Base-by-base conservation (phyloP, 805 yeast species). In the Saccharomycopsis fodiens region DNA sequence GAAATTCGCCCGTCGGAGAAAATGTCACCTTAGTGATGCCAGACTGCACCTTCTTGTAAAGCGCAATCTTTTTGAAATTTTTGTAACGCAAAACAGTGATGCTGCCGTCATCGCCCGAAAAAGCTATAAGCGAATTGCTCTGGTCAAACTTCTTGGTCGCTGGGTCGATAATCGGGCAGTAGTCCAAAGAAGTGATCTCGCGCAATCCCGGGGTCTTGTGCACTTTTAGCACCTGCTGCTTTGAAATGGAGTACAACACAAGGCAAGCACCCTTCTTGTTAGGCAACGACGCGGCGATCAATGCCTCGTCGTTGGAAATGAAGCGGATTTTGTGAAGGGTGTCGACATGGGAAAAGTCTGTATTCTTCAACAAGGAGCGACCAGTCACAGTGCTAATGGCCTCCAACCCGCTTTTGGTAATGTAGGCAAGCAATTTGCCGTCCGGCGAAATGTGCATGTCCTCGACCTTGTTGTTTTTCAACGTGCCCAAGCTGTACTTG, bases 21-120 rank as follows among this genome's bases (percentile, higher is more conserved):
- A 86, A 79, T 2, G 76, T 66, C 7, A 85, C 76, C 37, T 74
- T 72, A 0, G 96, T 87, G 43, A 87, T 79, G 60, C 85, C 85
- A 6, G 72, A 67, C 59, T 88, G 96, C 45, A 84, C 78, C 50
- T 82, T 74, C 36, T 72, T 72, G 45, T 78, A 65, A 4, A 69
- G 64, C 47, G 72, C 76, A 21, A 77, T 55, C 10, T 72, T 60
- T 36, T 72, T 68, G 48, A 88, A 72, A 50, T 71, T 76, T 2
- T 69, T 64, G 13, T 73, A 59, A 35, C 73, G 70, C 10, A 79
- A 60, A n/a, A 88, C 54, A 1, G 76, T 63, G 10, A 88, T 65
- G 1, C 93, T 76, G 52, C 78, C 73, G 54, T 85, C 93, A 51
- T 71, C 71, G 4, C 67, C 63, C 3, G 78, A 67, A 22, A 74